Percentiles rank a stretch among this genome's conserved stretches.
Conservation (phyloP, 768 basidiomycete species). For the Porphyrellus cyaneotinctus region DNA sequence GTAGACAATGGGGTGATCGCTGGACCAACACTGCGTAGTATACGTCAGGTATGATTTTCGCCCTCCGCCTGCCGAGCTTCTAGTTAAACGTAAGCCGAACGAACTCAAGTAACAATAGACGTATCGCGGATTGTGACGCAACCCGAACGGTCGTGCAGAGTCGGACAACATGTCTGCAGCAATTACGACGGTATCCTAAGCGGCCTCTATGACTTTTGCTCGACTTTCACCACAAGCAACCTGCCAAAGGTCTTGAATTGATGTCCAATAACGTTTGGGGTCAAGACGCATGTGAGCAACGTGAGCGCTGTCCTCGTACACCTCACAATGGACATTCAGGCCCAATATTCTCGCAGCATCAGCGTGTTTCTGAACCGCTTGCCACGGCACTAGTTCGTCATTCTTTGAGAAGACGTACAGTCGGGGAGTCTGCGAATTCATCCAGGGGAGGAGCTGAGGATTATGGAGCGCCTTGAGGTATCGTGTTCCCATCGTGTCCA, state of each 20-base stretch:
- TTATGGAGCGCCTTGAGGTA: slow-evolving; percentile 14
- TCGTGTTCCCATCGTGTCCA: slow-evolving; percentile 5
- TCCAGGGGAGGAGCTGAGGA: slow-evolving; percentile 32
- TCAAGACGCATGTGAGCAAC: slow-evolving; percentile 33
- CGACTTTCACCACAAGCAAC: slow-evolving; percentile 6
- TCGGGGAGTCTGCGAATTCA: slow-evolving; percentile 27
- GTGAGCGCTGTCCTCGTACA: slow-evolving; percentile 34
- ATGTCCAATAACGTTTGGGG: slow-evolving; percentile 28
- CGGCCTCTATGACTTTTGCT: neutral
- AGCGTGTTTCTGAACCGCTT: slow-evolving; percentile 25
- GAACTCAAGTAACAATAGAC: too few species aligned
- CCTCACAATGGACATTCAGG: slow-evolving; percentile 24
- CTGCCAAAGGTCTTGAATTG: slow-evolving; percentile 21
- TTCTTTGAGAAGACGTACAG: slow-evolving; percentile 35
- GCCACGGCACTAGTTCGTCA: slow-evolving; percentile 30
- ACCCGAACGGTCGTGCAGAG: too few species aligned
- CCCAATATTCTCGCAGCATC: slow-evolving; percentile 23
- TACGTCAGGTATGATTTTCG: too few species aligned
- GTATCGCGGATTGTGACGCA: too few species aligned
- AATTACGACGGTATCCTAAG: neutral
- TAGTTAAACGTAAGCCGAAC: too few species aligned
- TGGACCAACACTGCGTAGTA: too few species aligned
- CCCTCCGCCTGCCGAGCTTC: too few species aligned
- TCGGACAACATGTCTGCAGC: too few species aligned
- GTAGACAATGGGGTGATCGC: too few species aligned